A percentile compares a stretch with the other conserved stretches of the same genome.
These are phyloP conservation scores for Ilyonectria sp. DNA, from an alignment of 2,329 filamentous ascomycete genomes.

Conservation along the genomic window DNA sequence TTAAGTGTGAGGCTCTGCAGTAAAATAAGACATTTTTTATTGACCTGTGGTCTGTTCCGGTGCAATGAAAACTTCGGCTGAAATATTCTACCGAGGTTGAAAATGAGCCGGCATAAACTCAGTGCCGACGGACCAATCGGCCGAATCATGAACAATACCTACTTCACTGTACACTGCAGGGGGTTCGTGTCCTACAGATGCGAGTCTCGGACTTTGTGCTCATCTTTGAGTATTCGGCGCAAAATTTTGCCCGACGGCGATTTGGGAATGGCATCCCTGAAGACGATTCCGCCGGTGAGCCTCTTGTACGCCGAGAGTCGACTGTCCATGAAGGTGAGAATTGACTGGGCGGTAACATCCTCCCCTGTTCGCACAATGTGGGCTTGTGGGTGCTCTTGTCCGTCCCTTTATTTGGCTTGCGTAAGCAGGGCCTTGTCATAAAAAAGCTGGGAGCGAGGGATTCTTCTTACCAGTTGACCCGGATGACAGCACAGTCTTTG, in stretches of 20 bases:
- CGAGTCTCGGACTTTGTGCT: conserved; percentile 2
- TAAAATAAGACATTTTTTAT: not conserved
- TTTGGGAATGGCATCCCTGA: conserved; percentile 17
- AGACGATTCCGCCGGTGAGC: conserved; percentile 15
- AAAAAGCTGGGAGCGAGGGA: not conserved
- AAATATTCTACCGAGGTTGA: conserved; percentile 23
- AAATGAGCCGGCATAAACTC: not conserved
- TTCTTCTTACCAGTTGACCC: conserved; percentile 14
- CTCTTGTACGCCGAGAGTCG: conserved; percentile 15
- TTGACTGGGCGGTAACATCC: conserved; percentile 10
- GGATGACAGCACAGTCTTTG: conserved; percentile 22
- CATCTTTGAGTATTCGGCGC: conserved; percentile 4
- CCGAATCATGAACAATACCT: not conserved
- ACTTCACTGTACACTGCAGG: not conserved
- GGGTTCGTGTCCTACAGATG: not conserved
- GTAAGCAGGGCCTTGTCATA: not conserved
- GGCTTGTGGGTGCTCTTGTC: conserved; percentile 20
- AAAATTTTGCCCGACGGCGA: conserved; percentile 27
- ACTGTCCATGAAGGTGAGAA: conserved; percentile 14
- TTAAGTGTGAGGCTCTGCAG: not conserved
- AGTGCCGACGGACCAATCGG: not conserved
- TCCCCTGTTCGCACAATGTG: conserved; percentile 14
- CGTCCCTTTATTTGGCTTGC: not conserved
- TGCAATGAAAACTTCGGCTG: not conserved
- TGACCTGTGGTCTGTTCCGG: not conserved